A percentile compares a stretch with the other conserved stretches of the same genome.
phyloP scores from a whole-genome alignment of 306 rosid genomes.

The Acacia confusa region DNA sequence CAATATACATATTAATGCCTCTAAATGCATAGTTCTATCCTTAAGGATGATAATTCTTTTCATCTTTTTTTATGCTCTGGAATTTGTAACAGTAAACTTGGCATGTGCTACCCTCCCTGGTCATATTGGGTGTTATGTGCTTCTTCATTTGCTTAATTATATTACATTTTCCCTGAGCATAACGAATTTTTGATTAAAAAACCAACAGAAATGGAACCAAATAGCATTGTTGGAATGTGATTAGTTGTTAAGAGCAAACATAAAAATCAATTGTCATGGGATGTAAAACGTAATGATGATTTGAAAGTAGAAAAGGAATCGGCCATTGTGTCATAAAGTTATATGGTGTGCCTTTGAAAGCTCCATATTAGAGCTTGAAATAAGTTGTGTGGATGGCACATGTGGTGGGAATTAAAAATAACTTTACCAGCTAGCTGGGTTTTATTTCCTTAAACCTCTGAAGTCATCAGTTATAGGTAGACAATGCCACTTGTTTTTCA shows the following conservation, averaged over 20 bases:
- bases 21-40: slow-evolving; percentile 1
- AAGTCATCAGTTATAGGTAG: slow-evolving; percentile 7
- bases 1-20: not conserved
- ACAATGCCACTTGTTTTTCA: slow-evolving; percentile 23
- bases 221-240: not conserved
- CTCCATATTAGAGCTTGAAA: slow-evolving; percentile 2
- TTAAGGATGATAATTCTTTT: slow-evolving; percentile 14
- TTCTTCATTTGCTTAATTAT: slow-evolving; percentile 11
- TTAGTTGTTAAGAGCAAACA: slow-evolving; percentile 1
- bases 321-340: not conserved
- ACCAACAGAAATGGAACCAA: slow-evolving; percentile 1
- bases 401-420: slow-evolving; percentile 20
- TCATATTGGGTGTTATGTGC: not conserved
- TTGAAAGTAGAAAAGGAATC: slow-evolving; percentile 27
- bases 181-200: not conserved
- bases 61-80: not conserved
- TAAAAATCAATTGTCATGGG: slow-evolving; percentile 4
- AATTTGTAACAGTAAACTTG: not conserved
- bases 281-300: slow-evolving; percentile 15
- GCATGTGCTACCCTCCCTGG: slow-evolving; percentile 5
- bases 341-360: slow-evolving; percentile 10
- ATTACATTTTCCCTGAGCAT: not conserved
- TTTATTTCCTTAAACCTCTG: slow-evolving; percentile 17
- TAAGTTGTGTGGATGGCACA: slow-evolving; percentile 6
- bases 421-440: slow-evolving; percentile 11